phyloP scores from a whole-genome alignment of 164 flowering plant genomes.

The Stephania cephalantha region DNA sequence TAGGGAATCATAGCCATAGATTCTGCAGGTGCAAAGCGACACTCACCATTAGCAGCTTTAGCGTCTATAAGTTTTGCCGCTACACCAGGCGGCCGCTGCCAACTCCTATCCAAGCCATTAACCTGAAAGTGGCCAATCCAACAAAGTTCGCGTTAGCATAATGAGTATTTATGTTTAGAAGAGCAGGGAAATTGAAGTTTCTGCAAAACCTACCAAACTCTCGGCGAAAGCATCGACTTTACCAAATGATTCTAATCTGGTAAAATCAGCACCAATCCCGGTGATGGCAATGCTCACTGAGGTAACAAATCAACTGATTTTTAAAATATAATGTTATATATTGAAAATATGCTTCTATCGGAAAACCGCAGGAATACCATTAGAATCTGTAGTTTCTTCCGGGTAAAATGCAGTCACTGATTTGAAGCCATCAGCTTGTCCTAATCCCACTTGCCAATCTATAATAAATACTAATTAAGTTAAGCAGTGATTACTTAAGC shows the following conservation, averaged over 20 bases:
- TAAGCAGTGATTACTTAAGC: too few relatives aligned
- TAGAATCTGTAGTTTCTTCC: slow-evolving; percentile 47
- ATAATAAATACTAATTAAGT: slow-evolving; percentile 10
- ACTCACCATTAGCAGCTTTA: slow-evolving; percentile 63
- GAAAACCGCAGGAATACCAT: slow-evolving; percentile 37
- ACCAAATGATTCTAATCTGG: slow-evolving; percentile 90
- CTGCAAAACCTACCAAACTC: slow-evolving; percentile 46
- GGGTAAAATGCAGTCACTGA: slow-evolving; percentile 87
- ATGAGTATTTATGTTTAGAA: neutral
- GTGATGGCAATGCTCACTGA: slow-evolving; percentile 86
- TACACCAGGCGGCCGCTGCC: slow-evolving; percentile 92
- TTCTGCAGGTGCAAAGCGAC: neutral
- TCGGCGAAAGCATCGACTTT: slow-evolving; percentile 89
- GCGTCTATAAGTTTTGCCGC: slow-evolving; percentile 69
- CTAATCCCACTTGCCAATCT: slow-evolving; percentile 86
- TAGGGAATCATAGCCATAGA: neutral
- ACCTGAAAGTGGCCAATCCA: slow-evolving; percentile 38
- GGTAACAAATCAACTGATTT: slow-evolving; percentile 13
- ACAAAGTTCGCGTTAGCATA: neutral
- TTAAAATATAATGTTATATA: slow-evolving; percentile 10
- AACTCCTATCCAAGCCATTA: slow-evolving; percentile 89
- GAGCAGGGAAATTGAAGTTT: neutral
- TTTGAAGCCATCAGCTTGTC: slow-evolving; percentile 58
- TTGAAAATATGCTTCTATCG: slow-evolving; percentile 3
- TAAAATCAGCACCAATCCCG: slow-evolving; percentile 85